Evolutionary conservation across 129 eudicot species (phyloP).

Genomic region (Pulicaria dysenterica): DNA sequence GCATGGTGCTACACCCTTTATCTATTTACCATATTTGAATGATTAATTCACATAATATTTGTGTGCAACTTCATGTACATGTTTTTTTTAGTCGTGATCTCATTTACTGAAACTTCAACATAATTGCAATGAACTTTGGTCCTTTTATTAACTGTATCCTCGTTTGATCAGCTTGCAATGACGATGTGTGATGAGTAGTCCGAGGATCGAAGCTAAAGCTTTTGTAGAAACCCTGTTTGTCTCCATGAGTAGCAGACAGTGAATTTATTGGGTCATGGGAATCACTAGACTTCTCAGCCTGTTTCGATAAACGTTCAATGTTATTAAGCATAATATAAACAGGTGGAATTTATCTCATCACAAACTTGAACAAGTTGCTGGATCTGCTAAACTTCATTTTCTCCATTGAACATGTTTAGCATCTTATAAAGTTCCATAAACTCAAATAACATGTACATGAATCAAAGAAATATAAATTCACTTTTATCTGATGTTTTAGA

Average conservation of each 20-base stretch:
- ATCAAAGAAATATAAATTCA: too few relatives aligned
- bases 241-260: too few relatives aligned
- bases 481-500: too few relatives aligned
- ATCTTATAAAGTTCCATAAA: too few relatives aligned
- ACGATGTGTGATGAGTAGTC: slow-evolving; percentile 17
- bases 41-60: background rate
- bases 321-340: background rate
- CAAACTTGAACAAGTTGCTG: background rate
- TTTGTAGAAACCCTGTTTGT: too few relatives aligned
- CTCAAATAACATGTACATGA: too few relatives aligned
- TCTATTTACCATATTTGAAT: slow-evolving; percentile 5
- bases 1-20: slow-evolving; percentile 4
- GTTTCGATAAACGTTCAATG: background rate
- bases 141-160: background rate
- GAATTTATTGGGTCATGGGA: background rate
- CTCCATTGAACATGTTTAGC: too few relatives aligned
- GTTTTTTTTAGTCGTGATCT: background rate
- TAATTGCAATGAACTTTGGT: background rate
- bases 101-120: background rate
- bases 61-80: background rate
- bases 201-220: too few relatives aligned
- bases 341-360: background rate
- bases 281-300: background rate
- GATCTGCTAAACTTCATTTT: too few relatives aligned
- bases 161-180: slow-evolving; percentile 25